phyloP scores from a whole-genome alignment of 148 eudicot species.

The Pharnaceum exiguum region DNA sequence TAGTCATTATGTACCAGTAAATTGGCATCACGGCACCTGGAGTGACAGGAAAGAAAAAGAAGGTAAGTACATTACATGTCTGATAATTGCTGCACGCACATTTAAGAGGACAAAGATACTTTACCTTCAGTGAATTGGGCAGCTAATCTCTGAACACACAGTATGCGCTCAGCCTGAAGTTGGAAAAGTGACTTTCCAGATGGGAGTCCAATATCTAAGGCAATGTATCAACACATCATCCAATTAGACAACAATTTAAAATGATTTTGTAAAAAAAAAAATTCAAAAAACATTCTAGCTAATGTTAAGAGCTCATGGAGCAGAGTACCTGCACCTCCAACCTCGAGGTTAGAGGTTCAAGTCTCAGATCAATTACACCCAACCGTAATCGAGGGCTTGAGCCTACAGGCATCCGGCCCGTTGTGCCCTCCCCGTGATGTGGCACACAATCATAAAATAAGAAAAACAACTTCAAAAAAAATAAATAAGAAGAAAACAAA shows the following conservation, averaged over 20 bases:
- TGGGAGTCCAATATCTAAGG: slow-evolving; percentile 91
- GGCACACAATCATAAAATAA: no score
- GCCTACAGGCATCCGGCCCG: no score
- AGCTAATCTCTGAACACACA: slow-evolving; percentile 78
- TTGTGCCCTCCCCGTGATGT: no score
- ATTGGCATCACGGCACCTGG: slow-evolving; percentile 64
- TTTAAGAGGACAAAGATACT: slow-evolving; percentile 15
- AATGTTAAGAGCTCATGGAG: no score
- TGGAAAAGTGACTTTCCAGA: slow-evolving; percentile 98
- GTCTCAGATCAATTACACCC: no score
- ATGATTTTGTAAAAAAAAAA: no score
- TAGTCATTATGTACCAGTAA: slow-evolving; percentile 99
- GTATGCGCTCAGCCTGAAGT: slow-evolving; percentile 94
- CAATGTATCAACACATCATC: slow-evolving; percentile 7
- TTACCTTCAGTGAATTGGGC: slow-evolving; percentile 79
- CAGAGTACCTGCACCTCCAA: no score
- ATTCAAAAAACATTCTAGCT: no score
- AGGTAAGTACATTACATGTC: slow-evolving; percentile 17
- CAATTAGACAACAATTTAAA: not conserved
- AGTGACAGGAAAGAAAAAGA: slow-evolving; percentile 12
- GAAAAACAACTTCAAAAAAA: no score
- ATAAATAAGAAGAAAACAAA: not conserved
- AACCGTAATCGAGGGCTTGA: no score
- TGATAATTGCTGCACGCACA: not conserved
- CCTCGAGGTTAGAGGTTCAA: no score